Conservation (phyloP, 2,329 filamentous ascomycete species). For the Trichophyton mentagrophytes region DNA sequence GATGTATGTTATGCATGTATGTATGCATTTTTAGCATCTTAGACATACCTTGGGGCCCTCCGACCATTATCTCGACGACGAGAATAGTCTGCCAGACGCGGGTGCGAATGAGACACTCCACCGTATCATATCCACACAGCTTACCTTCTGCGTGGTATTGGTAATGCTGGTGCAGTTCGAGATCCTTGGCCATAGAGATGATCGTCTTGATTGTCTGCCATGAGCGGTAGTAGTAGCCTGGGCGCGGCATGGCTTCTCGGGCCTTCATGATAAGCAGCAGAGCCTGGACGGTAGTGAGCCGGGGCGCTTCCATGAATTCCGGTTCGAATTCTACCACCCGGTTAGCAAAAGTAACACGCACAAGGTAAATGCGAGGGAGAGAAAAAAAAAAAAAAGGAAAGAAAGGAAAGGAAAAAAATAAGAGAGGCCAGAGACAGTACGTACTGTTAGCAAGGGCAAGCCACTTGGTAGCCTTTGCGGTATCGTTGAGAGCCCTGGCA, state of each 20-base stretch:
- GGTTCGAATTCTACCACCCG: conserved; percentile 62
- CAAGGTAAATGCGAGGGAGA: background rate
- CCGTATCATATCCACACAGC: conserved; percentile 52
- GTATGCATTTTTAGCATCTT: background rate
- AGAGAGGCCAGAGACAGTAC: background rate
- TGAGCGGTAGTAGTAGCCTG: conserved; percentile 90
- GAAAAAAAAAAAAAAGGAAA: no score
- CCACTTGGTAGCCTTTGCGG: conserved; percentile 70
- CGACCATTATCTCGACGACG: conserved; percentile 80
- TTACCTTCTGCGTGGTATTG: conserved; percentile 62
- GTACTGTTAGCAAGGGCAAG: conserved; percentile 55
- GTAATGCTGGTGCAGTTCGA: conserved; percentile 78
- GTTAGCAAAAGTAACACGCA: background rate
- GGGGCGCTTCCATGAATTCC: conserved; percentile 82
- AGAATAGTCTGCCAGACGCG: conserved; percentile 84
- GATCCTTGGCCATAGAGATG: conserved; percentile 82
- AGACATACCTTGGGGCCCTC: conserved; percentile 69
- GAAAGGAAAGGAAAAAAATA: no score
- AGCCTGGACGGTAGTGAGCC: conserved; percentile 83
- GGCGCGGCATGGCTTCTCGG: conserved; percentile 77
- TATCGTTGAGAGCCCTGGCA: conserved; percentile 45
- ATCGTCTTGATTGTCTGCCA: conserved; percentile 94
- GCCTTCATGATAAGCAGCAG: conserved; percentile 80
- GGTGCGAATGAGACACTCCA: conserved; percentile 73
- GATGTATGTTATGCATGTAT: background rate